phyloP scores from a whole-genome alignment of 1,284 basidiomycete genomes.

The Meira nashicola region DNA sequence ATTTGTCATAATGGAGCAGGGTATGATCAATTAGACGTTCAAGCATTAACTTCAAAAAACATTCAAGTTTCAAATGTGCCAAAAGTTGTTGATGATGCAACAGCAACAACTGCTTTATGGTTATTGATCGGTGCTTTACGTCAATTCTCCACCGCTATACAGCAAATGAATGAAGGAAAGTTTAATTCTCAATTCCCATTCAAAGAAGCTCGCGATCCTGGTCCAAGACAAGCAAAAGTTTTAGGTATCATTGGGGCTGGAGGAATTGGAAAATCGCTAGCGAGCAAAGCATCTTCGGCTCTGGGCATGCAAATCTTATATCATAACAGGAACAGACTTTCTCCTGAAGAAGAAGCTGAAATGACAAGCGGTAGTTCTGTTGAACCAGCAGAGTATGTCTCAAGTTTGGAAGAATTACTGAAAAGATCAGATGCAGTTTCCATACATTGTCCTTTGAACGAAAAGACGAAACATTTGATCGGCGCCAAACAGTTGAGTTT shows the following conservation, averaged over 20 bases:
- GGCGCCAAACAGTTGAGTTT: conserved; percentile 47
- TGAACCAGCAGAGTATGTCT: conserved; percentile 22
- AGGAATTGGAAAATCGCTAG: conserved; percentile 41
- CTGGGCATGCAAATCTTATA: conserved; percentile 42
- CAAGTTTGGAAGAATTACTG: conserved; percentile 54
- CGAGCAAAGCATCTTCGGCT: conserved; percentile 39
- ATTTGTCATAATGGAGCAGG: conserved; percentile 48
- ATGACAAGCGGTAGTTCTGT: conserved; percentile 3
- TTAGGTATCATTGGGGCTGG: conserved; percentile 48
- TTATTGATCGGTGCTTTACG: conserved; percentile 41
- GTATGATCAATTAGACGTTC: conserved; percentile 45
- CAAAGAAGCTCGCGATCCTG: conserved; percentile 29
- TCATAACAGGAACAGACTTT: conserved; percentile 38
- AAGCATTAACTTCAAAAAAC: conserved; percentile 21
- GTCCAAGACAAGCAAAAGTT: conserved; percentile 20
- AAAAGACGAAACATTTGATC: conserved; percentile 54
- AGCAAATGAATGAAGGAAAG: conserved; percentile 23
- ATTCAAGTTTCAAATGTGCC: conserved; percentile 46
- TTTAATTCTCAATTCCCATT: conserved; percentile 42
- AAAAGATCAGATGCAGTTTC: conserved; percentile 55
- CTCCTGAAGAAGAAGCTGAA: conserved; percentile 40
- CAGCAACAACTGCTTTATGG: conserved; percentile 42
- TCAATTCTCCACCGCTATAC: conserved; percentile 31
- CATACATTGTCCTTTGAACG: conserved; percentile 57
- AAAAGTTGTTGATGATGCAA: conserved; percentile 41